Conservation (phyloP, 345 rosid species). For the Ricinus communis region DNA sequence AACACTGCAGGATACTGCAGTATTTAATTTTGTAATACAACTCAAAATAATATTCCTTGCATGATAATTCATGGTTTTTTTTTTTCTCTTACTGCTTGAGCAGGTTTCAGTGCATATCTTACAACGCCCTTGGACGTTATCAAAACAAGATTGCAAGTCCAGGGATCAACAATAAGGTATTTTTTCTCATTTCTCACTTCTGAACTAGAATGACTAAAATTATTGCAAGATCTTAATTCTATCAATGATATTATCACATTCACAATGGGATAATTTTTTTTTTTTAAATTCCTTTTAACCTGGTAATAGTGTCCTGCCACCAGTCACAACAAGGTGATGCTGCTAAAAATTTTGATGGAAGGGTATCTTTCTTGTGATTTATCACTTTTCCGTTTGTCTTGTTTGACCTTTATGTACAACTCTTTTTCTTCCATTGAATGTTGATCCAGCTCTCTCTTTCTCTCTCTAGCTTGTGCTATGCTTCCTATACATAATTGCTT, state of each 20-base stretch:
- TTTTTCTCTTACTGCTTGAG: no score
- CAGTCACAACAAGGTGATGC: neutral
- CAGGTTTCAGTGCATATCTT: slow-evolving; percentile 87
- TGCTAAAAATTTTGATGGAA: neutral
- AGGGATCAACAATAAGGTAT: slow-evolving; percentile 78
- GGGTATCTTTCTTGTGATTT: neutral
- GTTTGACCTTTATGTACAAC: no score
- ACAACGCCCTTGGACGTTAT: slow-evolving; percentile 90
- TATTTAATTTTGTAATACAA: slow-evolving; percentile 10
- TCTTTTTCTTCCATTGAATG: neutral
- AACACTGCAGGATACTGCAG: no score
- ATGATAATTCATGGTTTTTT: slow-evolving; percentile 1
- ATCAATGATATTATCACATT: neutral
- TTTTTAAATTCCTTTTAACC: neutral
- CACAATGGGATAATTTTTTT: neutral
- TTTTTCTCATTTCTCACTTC: no score
- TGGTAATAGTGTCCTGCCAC: neutral
- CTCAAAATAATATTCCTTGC: slow-evolving; percentile 4
- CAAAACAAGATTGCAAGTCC: slow-evolving; percentile 94
- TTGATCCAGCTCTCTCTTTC: neutral
- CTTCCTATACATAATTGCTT: neutral
- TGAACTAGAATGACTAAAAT: neutral
- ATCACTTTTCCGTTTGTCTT: neutral
- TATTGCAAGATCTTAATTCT: neutral
- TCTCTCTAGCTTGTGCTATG: neutral